Percentiles rank a stretch among this genome's conserved stretches.
Evolutionary conservation across 148 eudicot genomes (phyloP).

Genomic region (Vaccinium darrowii): DNA sequence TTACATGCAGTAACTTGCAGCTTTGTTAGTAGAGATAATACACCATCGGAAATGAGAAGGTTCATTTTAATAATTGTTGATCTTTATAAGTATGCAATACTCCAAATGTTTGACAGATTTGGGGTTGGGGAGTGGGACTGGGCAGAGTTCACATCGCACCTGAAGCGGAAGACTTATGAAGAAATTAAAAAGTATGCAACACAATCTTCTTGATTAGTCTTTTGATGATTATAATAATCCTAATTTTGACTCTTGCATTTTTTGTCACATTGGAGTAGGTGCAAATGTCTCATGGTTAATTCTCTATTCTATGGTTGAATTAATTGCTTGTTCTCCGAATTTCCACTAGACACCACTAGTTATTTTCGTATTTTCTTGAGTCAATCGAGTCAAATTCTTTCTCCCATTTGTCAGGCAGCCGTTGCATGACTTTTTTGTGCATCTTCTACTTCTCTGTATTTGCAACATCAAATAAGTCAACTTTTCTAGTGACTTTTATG

Average conservation of each 20-base stretch:
- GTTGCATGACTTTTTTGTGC: background rate
- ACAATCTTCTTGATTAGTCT: constrained; percentile 1
- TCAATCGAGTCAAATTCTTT: background rate
- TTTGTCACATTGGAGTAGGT: background rate
- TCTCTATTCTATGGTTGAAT: background rate
- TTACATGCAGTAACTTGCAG: constrained; percentile 5
- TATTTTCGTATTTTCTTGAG: background rate
- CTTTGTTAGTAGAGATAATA: background rate
- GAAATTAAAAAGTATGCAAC: constrained; percentile 74
- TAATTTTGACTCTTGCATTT: background rate
- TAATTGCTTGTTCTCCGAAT: background rate
- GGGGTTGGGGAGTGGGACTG: constrained; percentile 86
- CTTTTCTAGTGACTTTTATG: background rate
- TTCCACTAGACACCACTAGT: background rate
- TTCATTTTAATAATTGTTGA: background rate
- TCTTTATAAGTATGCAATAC: background rate
- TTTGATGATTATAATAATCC: background rate
- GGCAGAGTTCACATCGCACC: constrained; percentile 77
- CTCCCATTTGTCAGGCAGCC: background rate
- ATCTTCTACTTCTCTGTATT: background rate
- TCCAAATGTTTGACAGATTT: constrained; percentile 48
- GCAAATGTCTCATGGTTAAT: background rate
- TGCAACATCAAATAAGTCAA: background rate
- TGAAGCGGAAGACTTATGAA: constrained; percentile 83
- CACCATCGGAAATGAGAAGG: background rate